Evolutionary conservation across 768 basidiomycete species (phyloP).

Genomic region (Pilatotrama ljubarskyi): DNA sequence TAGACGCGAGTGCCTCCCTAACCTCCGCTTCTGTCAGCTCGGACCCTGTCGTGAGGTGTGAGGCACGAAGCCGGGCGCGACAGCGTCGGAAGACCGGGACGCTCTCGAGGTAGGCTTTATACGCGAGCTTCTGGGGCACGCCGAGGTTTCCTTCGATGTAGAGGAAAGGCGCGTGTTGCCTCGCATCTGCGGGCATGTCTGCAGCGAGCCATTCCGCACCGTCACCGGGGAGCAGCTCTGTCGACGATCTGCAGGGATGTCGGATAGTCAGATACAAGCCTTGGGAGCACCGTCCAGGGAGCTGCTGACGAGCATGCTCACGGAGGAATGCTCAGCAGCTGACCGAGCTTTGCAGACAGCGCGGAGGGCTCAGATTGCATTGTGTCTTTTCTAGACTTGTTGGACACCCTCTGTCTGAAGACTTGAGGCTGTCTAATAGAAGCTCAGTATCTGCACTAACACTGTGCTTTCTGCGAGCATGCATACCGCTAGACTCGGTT

Average conservation of each 20-base stretch:
- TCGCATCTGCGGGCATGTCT: slow-evolving; percentile 22
- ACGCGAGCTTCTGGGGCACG: slow-evolving; percentile 58
- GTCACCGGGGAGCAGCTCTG: slow-evolving; percentile 66
- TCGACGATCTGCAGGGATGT: slow-evolving; percentile 38
- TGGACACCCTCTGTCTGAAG: no score
- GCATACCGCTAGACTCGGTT: no score
- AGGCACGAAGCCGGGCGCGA: background rate
- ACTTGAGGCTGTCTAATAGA: no score
- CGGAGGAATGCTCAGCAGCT: slow-evolving; percentile 16
- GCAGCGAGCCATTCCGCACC: slow-evolving; percentile 46
- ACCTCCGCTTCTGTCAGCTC: background rate
- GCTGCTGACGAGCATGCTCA: background rate
- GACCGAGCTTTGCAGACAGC: background rate
- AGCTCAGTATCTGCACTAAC: no score
- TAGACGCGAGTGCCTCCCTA: slow-evolving; percentile 30
- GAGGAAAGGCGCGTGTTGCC: slow-evolving; percentile 50
- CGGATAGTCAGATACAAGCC: background rate
- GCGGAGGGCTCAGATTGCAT: background rate
- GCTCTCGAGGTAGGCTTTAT: slow-evolving; percentile 51
- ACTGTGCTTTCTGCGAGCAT: no score
- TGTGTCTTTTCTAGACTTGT: no score
- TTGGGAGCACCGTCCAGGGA: background rate
- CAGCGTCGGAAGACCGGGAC: slow-evolving; percentile 29
- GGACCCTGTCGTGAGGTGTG: slow-evolving; percentile 21
- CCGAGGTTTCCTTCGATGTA: slow-evolving; percentile 62